Evolutionary conservation across 139 green algal genomes (phyloP).

Genomic region (Chlorella sp.): DNA sequence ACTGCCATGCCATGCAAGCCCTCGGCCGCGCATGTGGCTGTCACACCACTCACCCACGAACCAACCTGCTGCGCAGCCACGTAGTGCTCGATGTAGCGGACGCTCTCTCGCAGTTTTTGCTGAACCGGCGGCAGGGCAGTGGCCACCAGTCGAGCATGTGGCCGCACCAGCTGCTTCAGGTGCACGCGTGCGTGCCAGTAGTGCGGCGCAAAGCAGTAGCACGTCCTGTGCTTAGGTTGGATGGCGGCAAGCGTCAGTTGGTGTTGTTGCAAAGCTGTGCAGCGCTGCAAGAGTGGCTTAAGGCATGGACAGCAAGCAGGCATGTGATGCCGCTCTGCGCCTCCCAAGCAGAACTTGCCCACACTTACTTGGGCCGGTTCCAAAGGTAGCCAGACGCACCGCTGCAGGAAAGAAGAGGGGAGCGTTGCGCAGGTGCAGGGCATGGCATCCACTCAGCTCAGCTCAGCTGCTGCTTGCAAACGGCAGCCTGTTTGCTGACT

Average conservation of each 20-base stretch:
- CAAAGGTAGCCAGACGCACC: background rate
- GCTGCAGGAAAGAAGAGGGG: background rate
- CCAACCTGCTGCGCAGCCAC: background rate
- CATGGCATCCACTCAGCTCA: too few relatives aligned
- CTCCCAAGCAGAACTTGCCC: too few relatives aligned
- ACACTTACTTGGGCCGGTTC: background rate
- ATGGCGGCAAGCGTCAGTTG: too few relatives aligned
- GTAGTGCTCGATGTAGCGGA: background rate
- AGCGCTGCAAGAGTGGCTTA: too few relatives aligned
- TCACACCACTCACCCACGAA: too few relatives aligned
- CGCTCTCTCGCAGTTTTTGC: conserved; percentile 2
- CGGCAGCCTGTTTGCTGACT: too few relatives aligned
- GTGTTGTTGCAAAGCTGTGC: too few relatives aligned
- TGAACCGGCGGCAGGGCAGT: background rate
- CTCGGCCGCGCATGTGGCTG: too few relatives aligned
- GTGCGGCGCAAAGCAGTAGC: background rate
- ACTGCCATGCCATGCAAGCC: too few relatives aligned
- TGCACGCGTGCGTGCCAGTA: background rate
- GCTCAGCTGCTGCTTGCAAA: too few relatives aligned
- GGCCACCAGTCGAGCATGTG: background rate
- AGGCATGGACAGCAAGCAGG: too few relatives aligned
- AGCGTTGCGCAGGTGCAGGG: background rate
- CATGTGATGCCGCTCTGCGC: too few relatives aligned
- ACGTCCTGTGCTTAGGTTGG: background rate
- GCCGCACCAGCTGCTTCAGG: background rate